Base-by-base conservation (phyloP, 345 rosid genomes). In the Populus nigra region DNA sequence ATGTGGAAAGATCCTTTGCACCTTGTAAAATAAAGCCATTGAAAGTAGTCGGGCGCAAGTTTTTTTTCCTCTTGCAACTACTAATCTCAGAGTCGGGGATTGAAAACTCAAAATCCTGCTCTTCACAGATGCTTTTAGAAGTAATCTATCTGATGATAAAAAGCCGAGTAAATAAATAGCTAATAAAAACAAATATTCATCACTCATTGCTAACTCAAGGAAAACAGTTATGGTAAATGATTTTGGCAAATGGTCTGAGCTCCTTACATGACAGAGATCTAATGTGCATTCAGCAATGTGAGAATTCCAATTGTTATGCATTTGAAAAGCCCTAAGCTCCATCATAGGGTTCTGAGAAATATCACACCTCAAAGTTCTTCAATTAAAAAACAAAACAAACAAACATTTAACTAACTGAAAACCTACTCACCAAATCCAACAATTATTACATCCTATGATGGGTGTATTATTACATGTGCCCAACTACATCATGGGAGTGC, bases 391-490 rank as follows among this genome's bases (percentile, higher is more conserved):
- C 31, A 73, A 72, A 77, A 62, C 65, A 47, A 70, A 23, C 53
- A 65, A 31, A 35, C 53, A 35, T 71, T 83, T 66, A 70, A 77
- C 31, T 47, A 41, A 49, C 43, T 50, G 65, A 68, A 49, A 39
- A 49, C 47, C 77, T 63, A 63, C 47, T 50, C 36, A 83, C 15
- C 45, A 61, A 67, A 76, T 81, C 77, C 71, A 57, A 72, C 67
- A 50, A 50, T 5, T 77, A 47, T 73, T 74, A 15, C 70, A 16
- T 43, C 70, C 25, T 33, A 12, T 43, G 63, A 23, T 22, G 75
- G 49, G 57, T 50, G 80, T 55, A 71, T 77, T 77, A 77, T 77
- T 18, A 73, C 78, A 83, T 4, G 57, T 35, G 31, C 75, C 70
- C 68, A 71, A 45, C 72, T 43, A 71, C 22, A 33, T 16, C 35